phyloP scores from a whole-genome alignment of 2,329 filamentous ascomycete genomes.

The Talaromyces sp. region DNA sequence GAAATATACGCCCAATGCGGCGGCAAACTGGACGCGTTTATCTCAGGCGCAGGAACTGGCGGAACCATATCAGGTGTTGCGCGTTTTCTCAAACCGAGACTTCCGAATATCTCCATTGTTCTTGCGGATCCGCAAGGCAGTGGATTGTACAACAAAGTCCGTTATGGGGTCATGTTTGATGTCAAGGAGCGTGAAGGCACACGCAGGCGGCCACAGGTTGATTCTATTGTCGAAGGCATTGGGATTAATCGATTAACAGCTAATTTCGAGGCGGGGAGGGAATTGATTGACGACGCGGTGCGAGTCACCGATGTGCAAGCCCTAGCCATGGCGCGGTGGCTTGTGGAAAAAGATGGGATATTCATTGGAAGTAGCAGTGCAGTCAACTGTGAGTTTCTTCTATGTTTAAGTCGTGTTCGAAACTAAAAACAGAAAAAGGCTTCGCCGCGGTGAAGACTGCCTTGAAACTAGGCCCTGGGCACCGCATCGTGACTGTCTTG shows the following conservation, averaged over 20 bases:
- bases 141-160: slow-evolving; percentile 85
- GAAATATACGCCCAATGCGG: slow-evolving; percentile 78
- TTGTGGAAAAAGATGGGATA: slow-evolving; percentile 91
- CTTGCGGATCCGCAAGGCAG: slow-evolving; percentile 93
- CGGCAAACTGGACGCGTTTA: slow-evolving; percentile 74
- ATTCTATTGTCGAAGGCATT: slow-evolving; percentile 92
- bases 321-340: slow-evolving; percentile 86
- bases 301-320: slow-evolving; percentile 85
- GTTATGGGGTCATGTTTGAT: slow-evolving; percentile 94
- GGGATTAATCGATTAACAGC: slow-evolving; percentile 91
- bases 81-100: slow-evolving; percentile 68
- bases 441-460: slow-evolving; percentile 44
- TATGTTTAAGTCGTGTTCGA: neutral
- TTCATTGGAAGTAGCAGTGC: slow-evolving; percentile 92
- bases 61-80: slow-evolving; percentile 88
- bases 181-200: slow-evolving; percentile 85
- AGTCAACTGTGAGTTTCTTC: slow-evolving; percentile 68
- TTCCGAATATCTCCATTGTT: slow-evolving; percentile 63
- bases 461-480: slow-evolving; percentile 41
- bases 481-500: slow-evolving; percentile 43
- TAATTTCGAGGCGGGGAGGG: slow-evolving; percentile 83
- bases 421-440: slow-evolving; percentile 25
- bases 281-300: slow-evolving; percentile 84
- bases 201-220: slow-evolving; percentile 80
- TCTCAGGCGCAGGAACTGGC: slow-evolving; percentile 89